Percentiles rank a stretch among this genome's conserved stretches.
phyloP scores from a whole-genome alignment of 306 rosid genomes.

The Trifolium subterraneum region DNA sequence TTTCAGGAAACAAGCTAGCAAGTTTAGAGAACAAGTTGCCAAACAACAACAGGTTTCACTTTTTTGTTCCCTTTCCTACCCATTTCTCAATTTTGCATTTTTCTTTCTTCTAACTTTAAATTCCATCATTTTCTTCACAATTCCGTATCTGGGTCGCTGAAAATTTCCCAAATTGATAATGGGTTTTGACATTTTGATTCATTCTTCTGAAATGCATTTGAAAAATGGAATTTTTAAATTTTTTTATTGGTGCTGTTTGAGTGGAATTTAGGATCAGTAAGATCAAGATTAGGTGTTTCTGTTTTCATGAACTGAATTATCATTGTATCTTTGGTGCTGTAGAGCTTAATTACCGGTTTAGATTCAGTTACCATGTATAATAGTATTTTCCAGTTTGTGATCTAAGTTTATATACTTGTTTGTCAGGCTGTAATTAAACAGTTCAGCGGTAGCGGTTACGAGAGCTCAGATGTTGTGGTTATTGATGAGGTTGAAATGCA shows the following conservation, averaged over 20 bases:
- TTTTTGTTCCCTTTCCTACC: conserved; percentile 27
- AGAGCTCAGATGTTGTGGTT: conserved; percentile 86
- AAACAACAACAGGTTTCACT: conserved; percentile 81
- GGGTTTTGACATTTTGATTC: conserved; percentile 21
- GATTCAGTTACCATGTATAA: conserved; percentile 8
- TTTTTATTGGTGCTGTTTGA: not conserved
- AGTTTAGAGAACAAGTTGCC: conserved; percentile 89
- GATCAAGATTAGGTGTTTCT: not conserved
- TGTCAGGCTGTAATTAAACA: conserved; percentile 92
- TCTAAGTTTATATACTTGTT: not conserved
- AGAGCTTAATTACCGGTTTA: conserved; percentile 17
- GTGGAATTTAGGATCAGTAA: conserved; percentile 16
- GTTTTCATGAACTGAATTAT: conserved; percentile 25
- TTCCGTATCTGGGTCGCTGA: conserved; percentile 27
- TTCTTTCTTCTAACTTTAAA: not conserved
- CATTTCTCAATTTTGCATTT: conserved; percentile 24
- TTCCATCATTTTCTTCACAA: conserved; percentile 9
- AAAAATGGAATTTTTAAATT: conserved; percentile 11
- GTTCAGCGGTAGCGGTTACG: conserved; percentile 84
- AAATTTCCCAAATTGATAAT: conserved; percentile 8
- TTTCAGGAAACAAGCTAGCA: conserved; percentile 84
- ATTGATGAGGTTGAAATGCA: conserved; percentile 95
- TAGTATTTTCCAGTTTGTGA: conserved; percentile 4
- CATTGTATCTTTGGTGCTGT: not conserved
- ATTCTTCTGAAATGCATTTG: conserved; percentile 32